A percentile compares a stretch with the other conserved stretches of the same genome.
These are phyloP conservation scores for Flaveria brownii DNA, from an alignment of 129 eudicot species.

Conservation along the genomic window DNA sequence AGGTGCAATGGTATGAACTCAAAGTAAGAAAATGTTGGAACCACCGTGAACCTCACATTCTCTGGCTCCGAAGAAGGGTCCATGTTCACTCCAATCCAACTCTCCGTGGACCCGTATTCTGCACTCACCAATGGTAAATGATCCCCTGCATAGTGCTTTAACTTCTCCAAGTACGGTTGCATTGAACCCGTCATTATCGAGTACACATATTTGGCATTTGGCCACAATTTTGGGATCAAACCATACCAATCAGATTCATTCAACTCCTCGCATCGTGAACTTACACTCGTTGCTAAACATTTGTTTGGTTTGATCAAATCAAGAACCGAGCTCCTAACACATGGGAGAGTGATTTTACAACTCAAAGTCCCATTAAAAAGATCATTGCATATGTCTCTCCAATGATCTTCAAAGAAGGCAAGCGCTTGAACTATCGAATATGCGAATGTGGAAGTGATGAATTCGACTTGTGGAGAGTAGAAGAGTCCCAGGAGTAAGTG, in stretches of 20 bases:
- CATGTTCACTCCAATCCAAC: conserved; percentile 86
- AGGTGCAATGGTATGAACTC: conserved; percentile 78
- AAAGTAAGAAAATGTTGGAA: conserved; percentile 70
- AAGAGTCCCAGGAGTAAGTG: conserved; percentile 80
- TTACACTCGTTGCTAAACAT: conserved; percentile 39
- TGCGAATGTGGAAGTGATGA: conserved; percentile 71
- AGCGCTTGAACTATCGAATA: conserved; percentile 73
- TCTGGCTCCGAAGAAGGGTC: conserved; percentile 65
- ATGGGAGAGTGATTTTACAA: conserved; percentile 43
- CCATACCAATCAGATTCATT: conserved; percentile 51
- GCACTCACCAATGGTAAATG: conserved; percentile 71
- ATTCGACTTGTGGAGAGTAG: conserved; percentile 50
- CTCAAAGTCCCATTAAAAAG: conserved; percentile 58
- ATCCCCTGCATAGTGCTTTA: conserved; percentile 70
- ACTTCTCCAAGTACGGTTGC: conserved; percentile 64
- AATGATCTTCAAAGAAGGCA: conserved; percentile 52
- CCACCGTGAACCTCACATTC: conserved; percentile 61
- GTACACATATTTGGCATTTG: conserved; percentile 76
- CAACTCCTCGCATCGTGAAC: conserved; percentile 49
- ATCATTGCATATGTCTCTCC: conserved; percentile 58
- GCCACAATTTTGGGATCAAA: conserved; percentile 66
- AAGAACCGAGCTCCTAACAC: conserved; percentile 42
- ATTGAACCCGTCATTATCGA: conserved; percentile 90
- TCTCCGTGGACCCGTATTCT: conserved; percentile 84
- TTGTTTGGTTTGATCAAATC: conserved; percentile 41